phyloP scores from a whole-genome alignment of 495 filamentous ascomycete genomes.

The Aspergillus bertholletiae region DNA sequence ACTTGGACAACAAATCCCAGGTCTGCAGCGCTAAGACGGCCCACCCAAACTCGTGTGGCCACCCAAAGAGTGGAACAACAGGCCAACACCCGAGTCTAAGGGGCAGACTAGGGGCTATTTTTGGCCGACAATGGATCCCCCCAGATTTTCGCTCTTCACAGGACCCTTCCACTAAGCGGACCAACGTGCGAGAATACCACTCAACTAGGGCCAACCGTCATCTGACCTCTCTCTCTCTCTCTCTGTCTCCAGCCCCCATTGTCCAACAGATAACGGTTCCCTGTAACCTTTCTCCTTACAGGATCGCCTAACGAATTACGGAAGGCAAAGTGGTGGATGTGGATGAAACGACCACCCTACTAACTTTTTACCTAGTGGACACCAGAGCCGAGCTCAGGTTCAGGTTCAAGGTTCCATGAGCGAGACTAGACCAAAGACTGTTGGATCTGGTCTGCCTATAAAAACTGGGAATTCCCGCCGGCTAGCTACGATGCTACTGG shows the following conservation, averaged over 20 bases:
- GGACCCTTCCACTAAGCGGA: slow-evolving; percentile 26
- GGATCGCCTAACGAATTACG: not conserved
- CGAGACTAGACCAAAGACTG: not conserved
- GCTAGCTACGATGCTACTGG: not conserved
- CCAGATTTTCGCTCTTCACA: slow-evolving; percentile 17
- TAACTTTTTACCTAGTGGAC: not conserved
- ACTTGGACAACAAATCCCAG: not conserved
- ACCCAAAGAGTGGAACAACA: not conserved
- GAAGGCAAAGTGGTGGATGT: not conserved
- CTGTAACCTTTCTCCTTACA: no score
- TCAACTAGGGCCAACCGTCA: not conserved
- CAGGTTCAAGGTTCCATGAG: no score
- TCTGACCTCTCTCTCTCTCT: no score
- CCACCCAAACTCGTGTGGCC: not conserved
- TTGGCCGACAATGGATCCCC: slow-evolving; percentile 11
- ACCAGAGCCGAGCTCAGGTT: not conserved
- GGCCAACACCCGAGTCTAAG: not conserved
- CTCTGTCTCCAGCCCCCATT: no score
- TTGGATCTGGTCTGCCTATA: not conserved
- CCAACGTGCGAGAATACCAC: not conserved
- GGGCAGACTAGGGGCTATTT: not conserved
- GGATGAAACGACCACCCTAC: not conserved
- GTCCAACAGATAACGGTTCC: no score
- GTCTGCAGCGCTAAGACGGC: not conserved
- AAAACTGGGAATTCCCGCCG: not conserved